Evolutionary conservation across 2,329 filamentous ascomycete genomes (phyloP).

Genomic region (Colletotrichum sp.): DNA sequence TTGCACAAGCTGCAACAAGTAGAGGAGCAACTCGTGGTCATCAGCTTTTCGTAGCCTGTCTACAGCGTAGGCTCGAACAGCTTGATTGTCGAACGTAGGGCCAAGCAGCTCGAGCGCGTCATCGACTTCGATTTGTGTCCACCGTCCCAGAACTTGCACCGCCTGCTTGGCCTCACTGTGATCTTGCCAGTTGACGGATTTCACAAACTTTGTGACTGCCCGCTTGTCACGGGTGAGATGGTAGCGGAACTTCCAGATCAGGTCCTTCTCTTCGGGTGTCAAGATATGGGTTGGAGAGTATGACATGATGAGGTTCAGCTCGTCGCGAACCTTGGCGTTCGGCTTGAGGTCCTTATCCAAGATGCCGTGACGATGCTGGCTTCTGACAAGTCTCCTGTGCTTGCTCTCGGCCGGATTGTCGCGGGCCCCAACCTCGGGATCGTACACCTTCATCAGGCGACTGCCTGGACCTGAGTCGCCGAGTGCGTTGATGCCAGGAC

Average conservation of each 20-base stretch:
- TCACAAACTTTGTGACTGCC: constrained; percentile 95
- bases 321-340: constrained; percentile 93
- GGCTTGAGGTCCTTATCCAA: constrained; percentile 95
- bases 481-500: constrained; percentile 82
- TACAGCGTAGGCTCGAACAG: constrained; percentile 91
- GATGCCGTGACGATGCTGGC: constrained; percentile 88
- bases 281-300: constrained; percentile 92
- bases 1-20: constrained; percentile 92
- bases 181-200: constrained; percentile 95
- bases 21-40: constrained; percentile 88
- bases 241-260: constrained; percentile 97
- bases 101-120: constrained; percentile 94
- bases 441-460: constrained; percentile 84
- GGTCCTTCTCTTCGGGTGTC: constrained; percentile 89
- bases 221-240: constrained; percentile 92
- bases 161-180: constrained; percentile 85
- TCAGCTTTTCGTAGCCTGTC: constrained; percentile 90
- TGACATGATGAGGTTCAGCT: constrained; percentile 87
- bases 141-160: constrained; percentile 86
- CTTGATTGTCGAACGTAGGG: constrained; percentile 86
- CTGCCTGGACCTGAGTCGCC: constrained; percentile 57
- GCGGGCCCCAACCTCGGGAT: constrained; percentile 86
- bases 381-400: constrained; percentile 88
- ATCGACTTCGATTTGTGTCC: constrained; percentile 97
- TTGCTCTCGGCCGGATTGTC: constrained; percentile 97